Base-by-base conservation (phyloP, 208 protist species). In the Leishmania gerbilli region DNA sequence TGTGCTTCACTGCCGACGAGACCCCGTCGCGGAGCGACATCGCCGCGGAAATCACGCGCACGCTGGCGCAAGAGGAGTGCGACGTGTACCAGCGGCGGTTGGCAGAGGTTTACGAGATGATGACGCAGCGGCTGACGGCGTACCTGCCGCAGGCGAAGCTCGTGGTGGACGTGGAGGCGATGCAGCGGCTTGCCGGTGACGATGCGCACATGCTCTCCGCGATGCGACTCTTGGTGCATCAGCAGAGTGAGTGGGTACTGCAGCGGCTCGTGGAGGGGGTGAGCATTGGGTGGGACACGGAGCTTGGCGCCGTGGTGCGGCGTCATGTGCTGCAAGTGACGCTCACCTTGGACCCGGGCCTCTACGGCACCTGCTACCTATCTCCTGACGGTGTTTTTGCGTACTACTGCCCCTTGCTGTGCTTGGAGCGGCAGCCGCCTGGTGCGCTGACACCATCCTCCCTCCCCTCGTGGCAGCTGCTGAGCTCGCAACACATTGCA, bases 361-460 rank as follows among this genome's bases (percentile, higher is more conserved):
- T 82, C 76, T 68, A 79, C 80, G 89, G 89, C 77, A 86, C 84
- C n/a, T 93, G 88, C 84, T 89, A 88, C 72, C 77, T 91, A 49
- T 81, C 86, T 40, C 74, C 81, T 2, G 79, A 89, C 21, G 87
- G 87, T 49, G 79, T 87, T 11, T 81, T 93, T 71, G 84, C 92
- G 31, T 95, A 95, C 86, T 92, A 93, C 74, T 95, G 90, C 84
- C 89, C 93, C 3, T 89, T 96, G 49, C 74, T 88, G 71, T 95
- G 87, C 68, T 82, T 94, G 42, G 82, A 94, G 85, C 69, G 86
- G n/a, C 84, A 74, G 76, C 84, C 60, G 34, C 71, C 69, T 51
- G 77, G 81, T 31, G 76, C 53, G 37, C 13, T 76, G 56, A 82
- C 76, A 17, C 79, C 88, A 27, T 84, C 82, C 58, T 79, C 76